Evolutionary conservation across 331 rosid species (phyloP), one percentile per base, ranked within the genome.

Genomic region (Arachis monticola): DNA sequence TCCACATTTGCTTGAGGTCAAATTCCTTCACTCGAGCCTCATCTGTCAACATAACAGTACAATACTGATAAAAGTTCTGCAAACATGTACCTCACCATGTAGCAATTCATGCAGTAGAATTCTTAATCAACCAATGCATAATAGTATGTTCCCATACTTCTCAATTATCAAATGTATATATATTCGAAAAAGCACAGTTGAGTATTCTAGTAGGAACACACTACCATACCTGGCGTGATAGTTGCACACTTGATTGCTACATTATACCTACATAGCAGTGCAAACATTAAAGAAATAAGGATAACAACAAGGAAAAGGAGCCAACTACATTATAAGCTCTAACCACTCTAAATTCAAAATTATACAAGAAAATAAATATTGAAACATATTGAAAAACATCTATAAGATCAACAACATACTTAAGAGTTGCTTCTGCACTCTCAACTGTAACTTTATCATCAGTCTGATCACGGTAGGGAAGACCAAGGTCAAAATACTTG

Each of bases 181-280:
- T 22, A 44, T n/a, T 69, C 41, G 58, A 59, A 61, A 11, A 63
- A 47, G 9, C 58, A 74, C 47, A 3, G 11, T 17, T 12, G 30
- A 57, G 6, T 5, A 65, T 75, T 42, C 66, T 70, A 51, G 48
- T 60, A 44, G 12, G 60, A 38, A 60, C 52, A 48, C 46, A 51
- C 64, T 31, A 65, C 63, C 17, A 47, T 86, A 95, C 99, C 99
- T 83, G 99, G 99, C 74, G 97, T 95, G 69, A 95, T 92, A 67
- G 99, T 95, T 72, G 99, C 99, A 77, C 99, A 95, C 83, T 95
- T 95, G 87, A 95, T 92, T 51, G 97, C 99, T 12, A 95, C 99
- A 77, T 92, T 95, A 75, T 92, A 95, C 92, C 99, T 95, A 71
- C 73, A 84, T 55, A 77, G 80, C 64, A 70, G 79, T 17, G 60